Base-by-base conservation (phyloP, 495 filamentous ascomycete species). In the Penicillium ochrochloron region DNA sequence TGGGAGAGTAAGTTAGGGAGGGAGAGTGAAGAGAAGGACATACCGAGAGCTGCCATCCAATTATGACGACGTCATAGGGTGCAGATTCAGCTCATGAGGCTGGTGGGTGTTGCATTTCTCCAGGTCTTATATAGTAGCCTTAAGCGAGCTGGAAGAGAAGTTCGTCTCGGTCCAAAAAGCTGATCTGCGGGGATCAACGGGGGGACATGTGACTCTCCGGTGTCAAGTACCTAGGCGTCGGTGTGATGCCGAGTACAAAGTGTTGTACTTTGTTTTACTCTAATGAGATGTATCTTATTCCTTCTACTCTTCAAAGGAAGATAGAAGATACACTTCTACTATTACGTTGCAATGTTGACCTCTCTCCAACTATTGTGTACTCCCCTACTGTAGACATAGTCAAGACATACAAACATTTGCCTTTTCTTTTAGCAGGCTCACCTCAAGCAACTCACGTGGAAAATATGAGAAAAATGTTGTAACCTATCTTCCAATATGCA, bases 1-100 rank as follows among this genome's bases (percentile, higher is more conserved):
- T 48, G 8, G 44, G 21, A 14, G 6, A 3, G 19, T 21, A 21
- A 3, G n/a, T 21, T 21, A 9, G 68, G 25, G 23, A 62, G 12
- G 44, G 70, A 29, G 27, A 41, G 4, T 17, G n/a, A 27, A 60
- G 21, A 37, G 70, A 21, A 33, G 35, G 57, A 68, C 78, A 62
- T 82, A 88, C 85, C 84, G 80, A 87, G 79, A 67, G 85, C 85
- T 82, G 85, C 85, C 85, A 88, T 88, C 76, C 84, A 86, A 82
- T 74, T 67, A 73, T 34, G 78, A 70, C 71, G 73, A 76, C 72
- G 70, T 78, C 76, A 78, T 78, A 66, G 53, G 68, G 51, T 33
- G 53, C 34, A 60, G 52, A 23, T 50, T 66, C 61, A 61, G 62
- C 69, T 69, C 70, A 65, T 67, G 62, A 35, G 50, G 67, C 68